Base-by-base conservation (phyloP, 441 rosid genomes). In the Manihot esculenta region DNA sequence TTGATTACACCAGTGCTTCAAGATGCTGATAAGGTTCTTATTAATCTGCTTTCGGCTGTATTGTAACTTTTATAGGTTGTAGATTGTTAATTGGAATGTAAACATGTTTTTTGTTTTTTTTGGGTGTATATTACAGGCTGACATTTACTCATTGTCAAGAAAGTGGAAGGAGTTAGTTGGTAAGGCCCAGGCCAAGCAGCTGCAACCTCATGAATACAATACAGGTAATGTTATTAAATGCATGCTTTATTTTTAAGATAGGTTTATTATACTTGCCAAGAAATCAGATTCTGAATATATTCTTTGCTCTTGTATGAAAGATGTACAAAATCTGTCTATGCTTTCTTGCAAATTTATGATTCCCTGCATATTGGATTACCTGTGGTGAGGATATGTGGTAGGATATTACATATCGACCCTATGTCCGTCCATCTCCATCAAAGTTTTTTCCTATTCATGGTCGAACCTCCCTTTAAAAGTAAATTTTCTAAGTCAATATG, bases 131-230 rank as follows among this genome's bases (percentile, higher is more conserved):
- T 65, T 80, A 74, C 72, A 94, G 97, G 90, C 84, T 78, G 97
- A 94, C 76, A 90, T 92, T 72, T 94, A 90, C 79, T 77, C 98
- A 3, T 79, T 92, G 84, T 92, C 97, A 62, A 92, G 99, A 70
- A 90, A 90, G 78, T 94, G 99, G 98, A 94, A 90, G 84, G 99
- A 94, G 82, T 80, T 92, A 76, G 98, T 94, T 68, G 96, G 87
- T 62, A 94, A 89, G 84, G 99, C 99, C 71, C 84, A 94, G 53
- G 89, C 97, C 67, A 94, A 90, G 85, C 99, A 92, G 80, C 79
- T 94, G 76, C 99, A 89, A 77, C 98, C 96, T 76, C 92, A 88
- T 53, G 99, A 94, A 70, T 94, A 92, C 75, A 92, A 80, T 74
- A 83, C 92, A 71, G 98, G 99, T 94, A 84, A 21, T 63, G 27